phyloP scores from a whole-genome alignment of 2,329 filamentous ascomycete genomes.

The Pseudocercospora pini-densiflorae region DNA sequence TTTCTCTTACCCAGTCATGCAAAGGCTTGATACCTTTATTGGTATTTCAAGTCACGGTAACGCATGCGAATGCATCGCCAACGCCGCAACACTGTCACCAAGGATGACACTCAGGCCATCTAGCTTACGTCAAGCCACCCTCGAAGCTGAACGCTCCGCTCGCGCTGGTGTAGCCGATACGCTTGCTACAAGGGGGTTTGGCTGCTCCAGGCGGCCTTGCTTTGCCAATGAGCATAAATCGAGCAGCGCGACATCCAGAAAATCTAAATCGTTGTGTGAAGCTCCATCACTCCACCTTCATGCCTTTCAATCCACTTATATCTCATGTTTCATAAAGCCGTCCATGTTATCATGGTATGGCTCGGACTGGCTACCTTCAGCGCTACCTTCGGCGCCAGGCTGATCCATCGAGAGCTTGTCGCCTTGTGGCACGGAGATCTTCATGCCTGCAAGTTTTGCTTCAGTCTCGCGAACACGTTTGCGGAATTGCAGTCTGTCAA shows the following conservation, averaged over 20 bases:
- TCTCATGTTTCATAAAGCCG: slow-evolving; percentile 8
- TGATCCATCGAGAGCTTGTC: slow-evolving; percentile 32
- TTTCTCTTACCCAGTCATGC: background rate
- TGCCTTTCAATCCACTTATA: background rate
- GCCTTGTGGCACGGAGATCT: slow-evolving; percentile 29
- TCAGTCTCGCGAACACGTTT: slow-evolving; percentile 83
- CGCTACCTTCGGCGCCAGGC: slow-evolving; percentile 12
- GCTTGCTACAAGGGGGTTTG: background rate
- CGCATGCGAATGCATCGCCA: background rate
- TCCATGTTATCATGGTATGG: slow-evolving; percentile 11
- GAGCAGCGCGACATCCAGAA: too few relatives aligned
- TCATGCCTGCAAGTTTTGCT: slow-evolving; percentile 50
- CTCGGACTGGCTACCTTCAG: slow-evolving; percentile 9
- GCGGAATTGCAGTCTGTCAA: slow-evolving; percentile 90
- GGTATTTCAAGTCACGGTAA: background rate
- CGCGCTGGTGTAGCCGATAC: background rate
- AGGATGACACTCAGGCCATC: background rate
- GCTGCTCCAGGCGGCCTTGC: background rate
- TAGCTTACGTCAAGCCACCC: background rate
- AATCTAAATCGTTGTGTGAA: background rate
- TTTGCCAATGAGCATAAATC: background rate
- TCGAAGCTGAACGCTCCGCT: background rate
- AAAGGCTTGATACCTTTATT: background rate
- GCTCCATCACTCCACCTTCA: background rate
- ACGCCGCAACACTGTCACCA: background rate